Evolutionary conservation across 306 rosid genomes (phyloP).

Genomic region (Begonia loranthoides): DNA sequence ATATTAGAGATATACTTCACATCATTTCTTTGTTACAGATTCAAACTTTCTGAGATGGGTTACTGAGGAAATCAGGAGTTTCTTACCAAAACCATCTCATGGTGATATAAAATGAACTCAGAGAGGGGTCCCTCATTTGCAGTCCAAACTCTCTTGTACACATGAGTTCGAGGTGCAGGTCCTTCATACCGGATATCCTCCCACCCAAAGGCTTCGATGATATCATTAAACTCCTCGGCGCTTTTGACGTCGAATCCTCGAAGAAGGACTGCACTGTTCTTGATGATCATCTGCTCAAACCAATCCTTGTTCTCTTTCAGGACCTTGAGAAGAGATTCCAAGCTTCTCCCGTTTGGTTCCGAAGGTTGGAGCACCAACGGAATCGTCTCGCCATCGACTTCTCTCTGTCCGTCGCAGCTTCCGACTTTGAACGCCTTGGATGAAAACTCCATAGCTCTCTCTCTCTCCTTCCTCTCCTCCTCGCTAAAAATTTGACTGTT

Average conservation of each 20-base stretch:
- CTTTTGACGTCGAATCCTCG: conserved; percentile 46
- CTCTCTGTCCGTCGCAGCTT: conserved; percentile 54
- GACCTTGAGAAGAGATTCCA: conserved; percentile 29
- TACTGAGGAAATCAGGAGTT: no score
- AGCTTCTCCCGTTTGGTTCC: conserved; percentile 17
- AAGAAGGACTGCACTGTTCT: conserved; percentile 60
- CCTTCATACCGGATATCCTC: conserved; percentile 70
- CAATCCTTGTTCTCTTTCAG: conserved; percentile 42
- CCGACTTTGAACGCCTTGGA: conserved; percentile 59
- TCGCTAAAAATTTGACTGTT: no score
- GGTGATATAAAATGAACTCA: conserved; percentile 73
- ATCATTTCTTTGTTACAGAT: no score
- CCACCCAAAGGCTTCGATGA: conserved; percentile 54
- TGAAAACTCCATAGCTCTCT: conserved; percentile 27
- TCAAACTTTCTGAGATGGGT: no score
- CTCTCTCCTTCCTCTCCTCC: background rate
- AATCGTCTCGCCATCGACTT: conserved; percentile 64
- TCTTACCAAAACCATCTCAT: conserved; percentile 91
- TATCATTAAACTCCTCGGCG: conserved; percentile 55
- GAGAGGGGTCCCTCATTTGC: conserved; percentile 92
- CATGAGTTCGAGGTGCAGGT: conserved; percentile 73
- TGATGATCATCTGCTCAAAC: conserved; percentile 59
- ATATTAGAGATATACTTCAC: background rate
- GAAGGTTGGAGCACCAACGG: conserved; percentile 56
- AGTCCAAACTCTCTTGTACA: conserved; percentile 68